A percentile compares a stretch with the other conserved stretches of the same genome.
Evolutionary conservation across 129 eudicot species (phyloP).

Genomic region (Oenanthe sinensis): DNA sequence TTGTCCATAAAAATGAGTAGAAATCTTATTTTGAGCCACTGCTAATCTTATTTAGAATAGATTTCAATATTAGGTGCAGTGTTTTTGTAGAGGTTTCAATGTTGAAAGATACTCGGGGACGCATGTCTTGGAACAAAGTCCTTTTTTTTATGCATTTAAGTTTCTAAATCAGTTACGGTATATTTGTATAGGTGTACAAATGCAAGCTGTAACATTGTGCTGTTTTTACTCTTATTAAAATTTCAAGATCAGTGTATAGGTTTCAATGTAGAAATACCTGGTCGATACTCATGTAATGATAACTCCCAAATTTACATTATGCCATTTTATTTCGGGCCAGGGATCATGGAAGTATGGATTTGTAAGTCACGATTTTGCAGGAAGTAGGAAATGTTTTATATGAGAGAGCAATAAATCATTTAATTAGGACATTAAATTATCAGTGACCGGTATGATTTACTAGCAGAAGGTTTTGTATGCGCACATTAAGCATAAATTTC

Average conservation of each 20-base stretch:
- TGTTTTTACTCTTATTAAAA: background rate
- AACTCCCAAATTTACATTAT: background rate
- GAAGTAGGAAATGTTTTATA: background rate
- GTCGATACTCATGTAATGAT: background rate
- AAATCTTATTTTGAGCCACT: too few species aligned
- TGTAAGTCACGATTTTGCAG: background rate
- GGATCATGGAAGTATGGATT: background rate
- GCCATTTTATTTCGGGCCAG: background rate
- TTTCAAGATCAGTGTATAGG: too few species aligned
- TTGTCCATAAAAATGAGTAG: too few species aligned
- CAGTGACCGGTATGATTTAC: background rate
- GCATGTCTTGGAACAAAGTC: too few species aligned
- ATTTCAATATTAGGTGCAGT: too few species aligned
- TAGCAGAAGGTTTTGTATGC: background rate
- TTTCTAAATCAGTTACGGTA: background rate
- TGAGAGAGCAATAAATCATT: background rate
- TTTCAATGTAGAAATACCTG: too few species aligned
- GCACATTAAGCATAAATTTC: background rate
- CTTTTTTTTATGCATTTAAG: background rate
- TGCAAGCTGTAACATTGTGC: background rate
- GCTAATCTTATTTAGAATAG: too few species aligned
- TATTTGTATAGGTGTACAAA: background rate
- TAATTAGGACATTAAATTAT: background rate
- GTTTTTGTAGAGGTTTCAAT: too few species aligned
- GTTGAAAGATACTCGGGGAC: too few species aligned